These are phyloP conservation scores for Cladosporium oxysporum DNA, from an alignment of 2,329 filamentous ascomycete genomes.

Conservation along the genomic window DNA sequence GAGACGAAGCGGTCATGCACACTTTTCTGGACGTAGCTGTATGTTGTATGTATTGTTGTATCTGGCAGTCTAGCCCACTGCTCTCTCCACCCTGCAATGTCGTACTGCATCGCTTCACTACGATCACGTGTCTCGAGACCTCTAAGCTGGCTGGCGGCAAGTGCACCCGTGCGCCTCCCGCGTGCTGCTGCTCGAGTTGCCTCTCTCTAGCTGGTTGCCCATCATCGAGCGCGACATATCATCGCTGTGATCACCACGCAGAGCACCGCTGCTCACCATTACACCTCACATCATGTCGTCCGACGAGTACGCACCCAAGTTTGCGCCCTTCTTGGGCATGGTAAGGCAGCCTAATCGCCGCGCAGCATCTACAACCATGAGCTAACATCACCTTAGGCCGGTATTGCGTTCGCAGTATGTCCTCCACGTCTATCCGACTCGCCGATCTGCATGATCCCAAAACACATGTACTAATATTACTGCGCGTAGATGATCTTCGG, in stretches of 20 bases:
- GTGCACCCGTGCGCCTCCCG: conserved; percentile 9
- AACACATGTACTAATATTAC: conserved; percentile 13
- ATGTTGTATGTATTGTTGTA: not conserved
- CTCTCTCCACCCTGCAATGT: not conserved
- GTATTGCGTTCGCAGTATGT: conserved; percentile 69
- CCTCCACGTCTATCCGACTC: conserved; percentile 28
- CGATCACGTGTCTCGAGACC: conserved; percentile 7
- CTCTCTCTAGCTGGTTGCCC: conserved; percentile 5
- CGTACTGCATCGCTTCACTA: not conserved
- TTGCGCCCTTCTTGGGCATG: conserved; percentile 87
- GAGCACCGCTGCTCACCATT: conserved; percentile 7
- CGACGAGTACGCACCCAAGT: conserved; percentile 62
- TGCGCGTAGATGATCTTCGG: conserved; percentile 70
- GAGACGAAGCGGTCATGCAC: not conserved
- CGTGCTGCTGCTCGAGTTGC: conserved; percentile 2
- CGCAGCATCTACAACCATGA: conserved; percentile 17
- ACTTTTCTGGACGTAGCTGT: not conserved
- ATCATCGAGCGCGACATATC: conserved; percentile 2
- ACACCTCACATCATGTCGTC: conserved; percentile 8
- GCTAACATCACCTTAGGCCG: conserved; percentile 59
- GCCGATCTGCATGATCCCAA: not conserved
- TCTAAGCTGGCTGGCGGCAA: not conserved
- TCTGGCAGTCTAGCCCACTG: not conserved
- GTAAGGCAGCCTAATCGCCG: conserved; percentile 51
- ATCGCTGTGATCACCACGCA: not conserved